Evolutionary conservation across 2,329 filamentous ascomycete species (phyloP).

Genomic region (Aspergillus phoenicis): DNA sequence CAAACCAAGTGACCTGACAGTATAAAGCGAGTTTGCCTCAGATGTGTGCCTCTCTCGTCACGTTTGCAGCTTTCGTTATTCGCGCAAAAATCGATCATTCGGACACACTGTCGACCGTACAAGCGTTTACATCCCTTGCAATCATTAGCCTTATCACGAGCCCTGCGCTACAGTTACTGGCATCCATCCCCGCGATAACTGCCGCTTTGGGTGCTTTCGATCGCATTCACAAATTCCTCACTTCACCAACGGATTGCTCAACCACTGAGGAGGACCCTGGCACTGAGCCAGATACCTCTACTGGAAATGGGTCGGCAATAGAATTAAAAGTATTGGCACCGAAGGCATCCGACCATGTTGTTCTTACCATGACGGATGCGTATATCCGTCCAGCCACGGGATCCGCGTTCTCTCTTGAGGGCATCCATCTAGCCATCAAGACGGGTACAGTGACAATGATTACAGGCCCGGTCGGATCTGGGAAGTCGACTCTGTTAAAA

Average conservation of each 20-base stretch:
- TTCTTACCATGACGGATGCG: neutral
- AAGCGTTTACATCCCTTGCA: constrained; percentile 10
- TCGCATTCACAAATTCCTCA: constrained; percentile 1
- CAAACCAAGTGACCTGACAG: neutral
- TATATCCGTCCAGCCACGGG: neutral
- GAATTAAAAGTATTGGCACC: neutral
- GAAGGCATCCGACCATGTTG: neutral
- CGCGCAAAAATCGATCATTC: constrained; percentile 1
- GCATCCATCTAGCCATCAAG: neutral
- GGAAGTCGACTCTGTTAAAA: constrained; percentile 1
- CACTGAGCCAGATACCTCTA: neutral
- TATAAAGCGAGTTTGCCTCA: constrained; percentile 3
- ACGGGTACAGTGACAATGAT: neutral
- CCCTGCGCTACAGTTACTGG: constrained; percentile 1
- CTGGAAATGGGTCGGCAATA: neutral
- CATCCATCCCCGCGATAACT: neutral
- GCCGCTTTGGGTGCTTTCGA: constrained; percentile 5
- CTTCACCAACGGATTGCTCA: neutral
- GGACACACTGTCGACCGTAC: constrained; percentile 4
- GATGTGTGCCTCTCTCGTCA: constrained; percentile 6
- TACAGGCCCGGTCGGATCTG: neutral
- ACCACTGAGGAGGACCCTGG: neutral
- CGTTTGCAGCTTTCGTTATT: constrained; percentile 6
- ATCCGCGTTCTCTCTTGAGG: neutral
- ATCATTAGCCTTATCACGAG: constrained; percentile 6